Percentiles rank a stretch among this genome's conserved stretches.
phyloP scores from a whole-genome alignment of 2,329 filamentous ascomycete species.

The Colletotrichum tabaci region DNA sequence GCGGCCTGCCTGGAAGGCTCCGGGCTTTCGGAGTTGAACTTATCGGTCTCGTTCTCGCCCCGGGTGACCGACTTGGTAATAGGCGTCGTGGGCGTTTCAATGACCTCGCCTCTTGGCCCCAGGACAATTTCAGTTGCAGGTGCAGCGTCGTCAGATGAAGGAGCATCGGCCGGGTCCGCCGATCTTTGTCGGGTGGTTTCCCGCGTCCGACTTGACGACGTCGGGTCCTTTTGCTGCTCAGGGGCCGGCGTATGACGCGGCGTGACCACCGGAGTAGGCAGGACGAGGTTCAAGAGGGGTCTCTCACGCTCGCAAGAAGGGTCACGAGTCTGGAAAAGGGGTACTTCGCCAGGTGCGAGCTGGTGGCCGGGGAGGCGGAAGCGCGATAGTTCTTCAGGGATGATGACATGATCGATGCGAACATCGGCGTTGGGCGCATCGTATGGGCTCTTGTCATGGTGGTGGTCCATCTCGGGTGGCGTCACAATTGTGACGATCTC shows the following conservation, averaged over 20 bases:
- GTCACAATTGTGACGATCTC: conserved; percentile 65
- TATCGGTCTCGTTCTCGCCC: conserved; percentile 76
- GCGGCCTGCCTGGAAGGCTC: conserved; percentile 55
- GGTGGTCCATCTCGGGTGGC: conserved; percentile 66
- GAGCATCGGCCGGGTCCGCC: conserved; percentile 20
- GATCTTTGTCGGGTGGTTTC: conserved; percentile 26
- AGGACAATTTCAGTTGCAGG: conserved; percentile 55
- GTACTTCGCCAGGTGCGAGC: conserved; percentile 47
- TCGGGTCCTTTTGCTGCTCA: conserved; percentile 44
- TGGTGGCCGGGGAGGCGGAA: conserved; percentile 50
- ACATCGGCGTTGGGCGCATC: conserved; percentile 76
- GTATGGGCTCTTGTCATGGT: conserved; percentile 65
- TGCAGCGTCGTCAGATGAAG: conserved; percentile 45
- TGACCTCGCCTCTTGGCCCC: conserved; percentile 59
- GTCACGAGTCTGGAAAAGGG: conserved; percentile 63
- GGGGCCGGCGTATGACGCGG: conserved; percentile 54
- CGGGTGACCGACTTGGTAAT: conserved; percentile 73
- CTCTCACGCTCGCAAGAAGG: conserved; percentile 69
- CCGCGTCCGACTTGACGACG: conserved; percentile 36
- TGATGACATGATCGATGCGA: conserved; percentile 71
- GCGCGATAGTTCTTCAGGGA: conserved; percentile 64
- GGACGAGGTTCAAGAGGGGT: conserved; percentile 73
- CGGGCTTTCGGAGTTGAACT: conserved; percentile 74
- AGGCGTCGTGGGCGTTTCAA: conserved; percentile 60
- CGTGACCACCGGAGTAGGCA: conserved; percentile 70